Conservation (phyloP, 805 yeast genomes). For the Pichia phayaonensis region DNA sequence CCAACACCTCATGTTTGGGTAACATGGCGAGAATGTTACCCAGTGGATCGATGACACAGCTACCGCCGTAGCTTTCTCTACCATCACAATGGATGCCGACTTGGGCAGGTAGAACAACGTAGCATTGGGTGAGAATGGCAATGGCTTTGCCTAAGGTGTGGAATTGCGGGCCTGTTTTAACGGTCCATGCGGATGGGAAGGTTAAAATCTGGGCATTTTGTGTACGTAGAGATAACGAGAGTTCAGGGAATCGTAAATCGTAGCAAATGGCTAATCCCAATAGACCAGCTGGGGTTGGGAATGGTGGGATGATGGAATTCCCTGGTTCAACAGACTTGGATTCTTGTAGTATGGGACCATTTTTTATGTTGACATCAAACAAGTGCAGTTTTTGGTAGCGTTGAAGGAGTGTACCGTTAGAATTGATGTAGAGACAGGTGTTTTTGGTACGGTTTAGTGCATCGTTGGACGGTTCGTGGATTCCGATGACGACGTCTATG, state of each 20-base stretch:
- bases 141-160: conserved; percentile 68
- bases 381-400: conserved; percentile 81
- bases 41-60: conserved; percentile 88
- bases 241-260: conserved; percentile 83
- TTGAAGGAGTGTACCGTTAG: conserved; percentile 55
- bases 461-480: conserved; percentile 65
- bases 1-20: background rate
- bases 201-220: conserved; percentile 71
- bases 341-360: conserved; percentile 77
- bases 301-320: conserved; percentile 40
- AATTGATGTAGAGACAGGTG: conserved; percentile 62
- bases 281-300: conserved; percentile 51
- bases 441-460: conserved; percentile 50
- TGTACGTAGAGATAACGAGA: conserved; percentile 54
- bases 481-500: conserved; percentile 72
- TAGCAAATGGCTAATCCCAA: conserved; percentile 75
- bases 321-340: conserved; percentile 83
- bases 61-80: conserved; percentile 79
- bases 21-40: conserved; percentile 52
- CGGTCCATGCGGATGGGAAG: conserved; percentile 89
- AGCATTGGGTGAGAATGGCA: conserved; percentile 84
- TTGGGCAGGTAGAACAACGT: conserved; percentile 85
- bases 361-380: conserved; percentile 77
- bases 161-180: conserved; percentile 94
- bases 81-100: conserved; percentile 57